Evolutionary conservation across 2,329 filamentous ascomycete genomes (phyloP).

Genomic region (Monilinia aucupariae): DNA sequence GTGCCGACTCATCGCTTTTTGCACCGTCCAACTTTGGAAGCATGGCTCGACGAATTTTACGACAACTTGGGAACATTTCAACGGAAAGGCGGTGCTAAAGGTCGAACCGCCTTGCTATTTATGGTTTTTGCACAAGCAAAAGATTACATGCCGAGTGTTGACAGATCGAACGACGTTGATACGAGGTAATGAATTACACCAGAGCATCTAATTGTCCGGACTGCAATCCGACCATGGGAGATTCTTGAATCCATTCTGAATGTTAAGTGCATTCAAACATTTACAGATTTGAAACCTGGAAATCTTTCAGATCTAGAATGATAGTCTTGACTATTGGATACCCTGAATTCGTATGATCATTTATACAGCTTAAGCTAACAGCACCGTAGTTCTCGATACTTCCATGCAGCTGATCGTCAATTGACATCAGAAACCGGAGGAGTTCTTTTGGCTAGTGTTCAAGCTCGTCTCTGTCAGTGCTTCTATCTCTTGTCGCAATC

Average conservation of each 20-base stretch:
- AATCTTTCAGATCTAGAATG: neutral
- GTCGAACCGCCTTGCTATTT: constrained; percentile 40
- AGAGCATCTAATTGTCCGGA: neutral
- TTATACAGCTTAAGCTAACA: constrained; percentile 17
- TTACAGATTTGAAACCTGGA: neutral
- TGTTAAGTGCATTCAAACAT: neutral
- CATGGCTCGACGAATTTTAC: constrained; percentile 46
- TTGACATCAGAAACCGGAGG: constrained; percentile 35
- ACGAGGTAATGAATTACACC: constrained; percentile 17
- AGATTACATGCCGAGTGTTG: constrained; percentile 34
- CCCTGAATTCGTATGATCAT: constrained; percentile 16
- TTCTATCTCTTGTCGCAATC: constrained; percentile 36
- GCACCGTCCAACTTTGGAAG: constrained; percentile 48
- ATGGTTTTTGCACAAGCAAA: constrained; percentile 48
- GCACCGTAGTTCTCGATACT: constrained; percentile 28
- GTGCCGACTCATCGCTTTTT: constrained; percentile 56
- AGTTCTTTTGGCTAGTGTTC: constrained; percentile 36
- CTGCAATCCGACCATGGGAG: neutral
- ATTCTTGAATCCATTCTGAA: neutral
- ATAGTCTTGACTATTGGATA: neutral
- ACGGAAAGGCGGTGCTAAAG: constrained; percentile 38
- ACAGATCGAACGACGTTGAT: constrained; percentile 14
- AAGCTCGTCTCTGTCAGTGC: constrained; percentile 39
- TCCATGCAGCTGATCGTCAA: constrained; percentile 32
- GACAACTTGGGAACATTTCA: constrained; percentile 40